phyloP scores from a whole-genome alignment of 306 rosid genomes.

The Pyrus pyrifolia region DNA sequence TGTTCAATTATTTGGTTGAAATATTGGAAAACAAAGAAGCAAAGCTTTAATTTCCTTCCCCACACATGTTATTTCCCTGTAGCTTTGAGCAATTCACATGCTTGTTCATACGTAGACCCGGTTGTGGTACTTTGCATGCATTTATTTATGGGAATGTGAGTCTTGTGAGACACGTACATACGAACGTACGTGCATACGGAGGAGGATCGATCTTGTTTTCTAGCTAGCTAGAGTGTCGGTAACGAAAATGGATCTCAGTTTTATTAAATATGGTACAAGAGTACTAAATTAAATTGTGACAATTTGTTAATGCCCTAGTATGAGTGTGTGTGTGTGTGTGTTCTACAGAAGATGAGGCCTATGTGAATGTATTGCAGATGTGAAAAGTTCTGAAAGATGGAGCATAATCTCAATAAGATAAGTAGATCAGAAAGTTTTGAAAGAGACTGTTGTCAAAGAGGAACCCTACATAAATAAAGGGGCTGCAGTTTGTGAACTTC shows the following conservation, averaged over 20 bases:
- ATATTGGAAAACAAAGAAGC: not conserved
- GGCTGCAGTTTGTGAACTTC: not conserved
- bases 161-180: not conserved
- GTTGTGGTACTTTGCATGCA: not conserved
- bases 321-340: no score
- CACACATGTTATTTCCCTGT: not conserved
- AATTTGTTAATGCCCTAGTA: not conserved
- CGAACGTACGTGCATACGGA: not conserved
- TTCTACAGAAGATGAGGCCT: not conserved
- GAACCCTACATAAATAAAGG: not conserved
- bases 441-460: not conserved
- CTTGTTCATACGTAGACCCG: not conserved
- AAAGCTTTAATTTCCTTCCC: not conserved
- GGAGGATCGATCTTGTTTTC: not conserved
- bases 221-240: not conserved
- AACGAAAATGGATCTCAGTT: not conserved
- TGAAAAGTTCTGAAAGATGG: not conserved
- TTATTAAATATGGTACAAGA: not conserved
- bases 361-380: not conserved
- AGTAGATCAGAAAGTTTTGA: not conserved
- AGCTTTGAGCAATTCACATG: not conserved
- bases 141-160: not conserved
- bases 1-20: not conserved
- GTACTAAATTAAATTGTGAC: not conserved
- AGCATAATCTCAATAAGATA: not conserved